Evolutionary conservation across 208 protist genomes (phyloP).

Genomic region (Acanthamoeba lenticulata): DNA sequence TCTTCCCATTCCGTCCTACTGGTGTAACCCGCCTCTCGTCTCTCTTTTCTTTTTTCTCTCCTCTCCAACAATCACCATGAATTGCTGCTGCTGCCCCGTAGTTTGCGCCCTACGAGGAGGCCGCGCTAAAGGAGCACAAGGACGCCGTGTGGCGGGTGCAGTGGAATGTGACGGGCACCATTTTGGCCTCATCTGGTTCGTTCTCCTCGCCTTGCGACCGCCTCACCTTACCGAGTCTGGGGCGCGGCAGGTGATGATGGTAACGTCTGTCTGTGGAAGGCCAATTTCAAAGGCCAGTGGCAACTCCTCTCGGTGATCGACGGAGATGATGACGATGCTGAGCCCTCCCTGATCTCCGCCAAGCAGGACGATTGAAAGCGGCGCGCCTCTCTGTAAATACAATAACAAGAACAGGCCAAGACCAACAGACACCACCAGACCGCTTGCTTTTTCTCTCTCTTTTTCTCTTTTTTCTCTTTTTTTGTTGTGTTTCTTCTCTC

Average conservation of each 20-base stretch:
- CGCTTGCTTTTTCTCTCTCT: background rate
- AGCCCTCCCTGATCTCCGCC: conserved; percentile 46
- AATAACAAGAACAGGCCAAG: background rate
- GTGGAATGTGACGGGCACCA: conserved; percentile 90
- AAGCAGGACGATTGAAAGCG: background rate
- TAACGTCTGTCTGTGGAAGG: conserved; percentile 85
- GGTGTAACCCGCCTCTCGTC: background rate
- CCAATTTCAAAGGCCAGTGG: conserved; percentile 79
- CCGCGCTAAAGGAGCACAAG: conserved; percentile 76
- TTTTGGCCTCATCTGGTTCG: conserved; percentile 83
- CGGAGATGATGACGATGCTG: conserved; percentile 67
- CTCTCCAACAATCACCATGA: too few relatives aligned
- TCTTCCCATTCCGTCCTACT: background rate
- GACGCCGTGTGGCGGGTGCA: conserved; percentile 87
- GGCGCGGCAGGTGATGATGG: conserved; percentile 84
- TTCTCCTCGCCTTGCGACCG: background rate
- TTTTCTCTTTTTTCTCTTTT: background rate
- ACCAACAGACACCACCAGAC: background rate
- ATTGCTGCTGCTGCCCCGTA: too few relatives aligned
- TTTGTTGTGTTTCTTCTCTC: background rate
- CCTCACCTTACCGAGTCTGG: background rate
- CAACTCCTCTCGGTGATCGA: conserved; percentile 66
- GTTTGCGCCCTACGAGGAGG: conserved; percentile 53
- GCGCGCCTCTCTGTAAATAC: background rate
- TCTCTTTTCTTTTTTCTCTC: background rate